A percentile compares a stretch with the other conserved stretches of the same genome.
Conservation (phyloP, 768 basidiomycete species). For the Podaxis sp. region DNA sequence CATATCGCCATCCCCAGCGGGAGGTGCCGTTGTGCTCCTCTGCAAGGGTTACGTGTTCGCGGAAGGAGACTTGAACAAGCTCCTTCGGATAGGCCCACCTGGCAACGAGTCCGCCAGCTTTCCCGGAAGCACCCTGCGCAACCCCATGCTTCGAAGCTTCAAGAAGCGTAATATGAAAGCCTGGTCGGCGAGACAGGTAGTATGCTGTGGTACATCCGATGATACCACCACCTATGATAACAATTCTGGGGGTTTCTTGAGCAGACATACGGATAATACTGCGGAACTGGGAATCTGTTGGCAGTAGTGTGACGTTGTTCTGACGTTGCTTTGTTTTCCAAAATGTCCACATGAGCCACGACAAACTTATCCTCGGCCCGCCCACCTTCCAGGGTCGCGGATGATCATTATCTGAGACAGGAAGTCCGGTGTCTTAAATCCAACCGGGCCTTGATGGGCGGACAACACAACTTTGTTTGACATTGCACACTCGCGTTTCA, state of each 20-base stretch:
- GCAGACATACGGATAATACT: background rate
- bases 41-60: constrained; percentile 72
- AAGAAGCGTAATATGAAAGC: constrained; percentile 49
- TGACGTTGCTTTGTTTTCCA: background rate
- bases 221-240: constrained; percentile 84
- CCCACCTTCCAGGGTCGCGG: background rate
- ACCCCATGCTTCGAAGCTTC: constrained; percentile 64
- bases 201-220: constrained; percentile 83
- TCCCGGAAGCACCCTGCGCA: constrained; percentile 80
- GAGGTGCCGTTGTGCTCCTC: constrained; percentile 60
- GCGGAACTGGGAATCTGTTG: background rate
- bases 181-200: constrained; percentile 62
- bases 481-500: background rate
- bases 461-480: background rate
- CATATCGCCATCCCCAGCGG: constrained; percentile 82
- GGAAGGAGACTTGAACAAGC: constrained; percentile 66
- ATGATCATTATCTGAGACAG: background rate
- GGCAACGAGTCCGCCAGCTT: constrained; percentile 82
- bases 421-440: background rate
- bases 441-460: too few species aligned
- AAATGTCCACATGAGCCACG: background rate
- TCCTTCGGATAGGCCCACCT: constrained; percentile 79
- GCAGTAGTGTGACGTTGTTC: background rate
- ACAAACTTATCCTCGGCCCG: background rate
- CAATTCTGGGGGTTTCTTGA: constrained; percentile 29